These are phyloP conservation scores for Kwoniella pini DNA, from an alignment of 768 basidiomycete species.

Conservation along the genomic window DNA sequence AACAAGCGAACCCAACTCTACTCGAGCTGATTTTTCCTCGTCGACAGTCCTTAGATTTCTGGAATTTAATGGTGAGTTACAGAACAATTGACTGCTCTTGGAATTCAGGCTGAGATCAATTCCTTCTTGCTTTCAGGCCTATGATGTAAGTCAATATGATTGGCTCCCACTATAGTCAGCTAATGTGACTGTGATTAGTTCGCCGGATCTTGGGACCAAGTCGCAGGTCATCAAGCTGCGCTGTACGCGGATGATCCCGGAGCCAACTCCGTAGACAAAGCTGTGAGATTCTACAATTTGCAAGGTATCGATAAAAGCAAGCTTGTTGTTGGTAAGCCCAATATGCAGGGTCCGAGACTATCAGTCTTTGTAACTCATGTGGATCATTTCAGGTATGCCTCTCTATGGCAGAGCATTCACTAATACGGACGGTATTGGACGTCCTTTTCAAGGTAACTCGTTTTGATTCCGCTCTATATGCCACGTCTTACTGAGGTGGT, in stretches of 20 bases:
- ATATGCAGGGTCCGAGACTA: neutral
- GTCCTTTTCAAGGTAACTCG: conserved; percentile 68
- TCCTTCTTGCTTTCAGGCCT: conserved; percentile 33
- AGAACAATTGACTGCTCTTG: neutral
- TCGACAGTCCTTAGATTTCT: conserved; percentile 74
- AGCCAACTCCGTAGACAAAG: conserved; percentile 63
- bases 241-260: conserved; percentile 66
- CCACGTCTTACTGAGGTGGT: no score
- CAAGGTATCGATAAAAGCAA: conserved; percentile 75
- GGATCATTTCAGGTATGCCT: conserved; percentile 63
- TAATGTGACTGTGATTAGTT: conserved; percentile 57
- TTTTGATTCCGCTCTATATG: neutral
- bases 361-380: neutral
- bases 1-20: no score
- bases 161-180: neutral
- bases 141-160: conserved; percentile 46
- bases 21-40: no score
- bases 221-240: conserved; percentile 75
- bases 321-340: conserved; percentile 68
- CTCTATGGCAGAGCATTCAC: conserved; percentile 91
- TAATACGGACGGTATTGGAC: conserved; percentile 78
- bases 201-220: conserved; percentile 72
- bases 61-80: conserved; percentile 84
- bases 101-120: neutral
- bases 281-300: conserved; percentile 69